Conservation (phyloP, 202 grass and related monocot species). For the Zoysia matrella region DNA sequence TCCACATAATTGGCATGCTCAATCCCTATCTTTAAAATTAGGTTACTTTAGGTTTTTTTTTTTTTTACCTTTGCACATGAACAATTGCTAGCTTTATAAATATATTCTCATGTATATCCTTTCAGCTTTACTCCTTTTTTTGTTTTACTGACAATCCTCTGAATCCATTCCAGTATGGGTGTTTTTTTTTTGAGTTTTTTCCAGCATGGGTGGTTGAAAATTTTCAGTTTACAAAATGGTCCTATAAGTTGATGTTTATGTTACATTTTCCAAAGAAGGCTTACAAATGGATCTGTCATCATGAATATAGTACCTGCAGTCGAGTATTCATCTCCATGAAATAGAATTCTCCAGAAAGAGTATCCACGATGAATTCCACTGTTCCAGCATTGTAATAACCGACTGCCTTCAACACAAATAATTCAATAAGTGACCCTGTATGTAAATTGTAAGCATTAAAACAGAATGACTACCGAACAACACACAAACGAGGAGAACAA, state of each 20-base stretch:
- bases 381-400: slow-evolving; percentile 99
- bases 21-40: not conserved
- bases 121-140: not conserved
- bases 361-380: slow-evolving; percentile 97
- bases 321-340: slow-evolving; percentile 99
- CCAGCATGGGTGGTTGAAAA: not conserved
- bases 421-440: slow-evolving; percentile 59
- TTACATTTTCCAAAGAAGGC: not conserved
- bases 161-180: not conserved
- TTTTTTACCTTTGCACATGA: not conserved
- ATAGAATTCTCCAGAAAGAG: slow-evolving; percentile 81
- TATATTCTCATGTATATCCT: not conserved
- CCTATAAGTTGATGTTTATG: not conserved
- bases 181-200: no score
- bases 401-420: slow-evolving; percentile 87
- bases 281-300: not conserved
- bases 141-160: not conserved
- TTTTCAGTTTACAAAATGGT: not conserved
- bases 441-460: slow-evolving; percentile 43
- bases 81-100: not conserved
- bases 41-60: not conserved
- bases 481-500: not conserved
- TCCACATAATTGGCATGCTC: not conserved
- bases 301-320: slow-evolving; percentile 66
- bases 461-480: slow-evolving; percentile 29